These are phyloP conservation scores for Vicia villosa DNA, from an alignment of 306 rosid species.

Conservation along the genomic window DNA sequence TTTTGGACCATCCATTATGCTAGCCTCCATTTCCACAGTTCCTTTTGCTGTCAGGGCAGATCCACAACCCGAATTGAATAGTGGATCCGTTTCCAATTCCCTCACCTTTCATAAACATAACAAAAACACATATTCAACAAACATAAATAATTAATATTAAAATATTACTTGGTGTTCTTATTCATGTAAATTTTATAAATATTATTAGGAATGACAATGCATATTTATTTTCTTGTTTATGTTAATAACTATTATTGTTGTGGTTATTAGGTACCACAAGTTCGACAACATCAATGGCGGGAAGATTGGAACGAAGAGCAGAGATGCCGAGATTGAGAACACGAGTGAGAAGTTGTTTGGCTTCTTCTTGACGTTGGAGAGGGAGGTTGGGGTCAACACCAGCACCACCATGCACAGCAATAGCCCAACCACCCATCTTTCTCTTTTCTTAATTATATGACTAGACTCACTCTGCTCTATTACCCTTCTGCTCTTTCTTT, in stretches of 20 bases:
- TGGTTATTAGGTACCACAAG: slow-evolving; percentile 54
- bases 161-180: not conserved
- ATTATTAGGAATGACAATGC: not conserved
- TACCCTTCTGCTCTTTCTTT: not conserved
- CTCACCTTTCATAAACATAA: slow-evolving; percentile 55
- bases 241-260: too few relatives aligned
- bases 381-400: slow-evolving; percentile 95
- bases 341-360: slow-evolving; percentile 81
- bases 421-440: slow-evolving; percentile 78
- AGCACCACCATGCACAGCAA: slow-evolving; percentile 92
- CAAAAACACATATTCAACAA: not conserved
- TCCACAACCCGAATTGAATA: slow-evolving; percentile 96
- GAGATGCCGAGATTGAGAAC: slow-evolving; percentile 87
- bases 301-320: slow-evolving; percentile 59
- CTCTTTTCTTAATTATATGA: not conserved
- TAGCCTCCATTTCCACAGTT: slow-evolving; percentile 95
- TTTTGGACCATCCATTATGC: slow-evolving; percentile 88
- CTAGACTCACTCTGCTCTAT: not conserved
- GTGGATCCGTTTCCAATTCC: slow-evolving; percentile 85
- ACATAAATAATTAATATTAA: not conserved
- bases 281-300: slow-evolving; percentile 93
- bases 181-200: not conserved
- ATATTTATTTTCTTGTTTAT: too few relatives aligned
- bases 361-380: slow-evolving; percentile 69
- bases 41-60: slow-evolving; percentile 86